A percentile compares a stretch with the other conserved stretches of the same genome.
These are phyloP conservation scores for Nothophytophthora sp. DNA, from an alignment of 352 stramenopile species.

Conservation along the genomic window DNA sequence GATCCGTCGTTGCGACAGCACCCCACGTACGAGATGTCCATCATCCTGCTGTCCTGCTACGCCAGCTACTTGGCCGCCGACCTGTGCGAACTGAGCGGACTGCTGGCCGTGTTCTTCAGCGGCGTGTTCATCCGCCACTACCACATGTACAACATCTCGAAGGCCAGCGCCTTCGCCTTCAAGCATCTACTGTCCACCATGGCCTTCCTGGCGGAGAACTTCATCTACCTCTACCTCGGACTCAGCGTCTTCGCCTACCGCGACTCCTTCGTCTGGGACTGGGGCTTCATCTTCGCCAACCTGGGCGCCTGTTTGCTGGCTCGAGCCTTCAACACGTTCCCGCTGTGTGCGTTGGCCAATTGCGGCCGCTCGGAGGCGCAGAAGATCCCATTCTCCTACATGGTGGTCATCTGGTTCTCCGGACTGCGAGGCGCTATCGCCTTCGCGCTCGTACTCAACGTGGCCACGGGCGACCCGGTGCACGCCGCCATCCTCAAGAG, in stretches of 20 bases:
- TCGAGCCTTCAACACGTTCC: conserved; percentile 71
- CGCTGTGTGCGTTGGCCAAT: conserved; percentile 67
- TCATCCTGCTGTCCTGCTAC: conserved; percentile 75
- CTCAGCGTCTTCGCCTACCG: conserved; percentile 72
- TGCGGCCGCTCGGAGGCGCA: conserved; percentile 26
- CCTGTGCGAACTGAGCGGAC: conserved; percentile 73
- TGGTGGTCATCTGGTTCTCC: conserved; percentile 92
- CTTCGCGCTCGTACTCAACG: conserved; percentile 88
- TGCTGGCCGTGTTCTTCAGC: conserved; percentile 93
- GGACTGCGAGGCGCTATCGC: conserved; percentile 93
- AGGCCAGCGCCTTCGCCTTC: conserved; percentile 54
- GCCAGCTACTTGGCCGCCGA: conserved; percentile 73
- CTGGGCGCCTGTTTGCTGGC: conserved; percentile 47
- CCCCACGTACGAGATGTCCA: conserved; percentile 74
- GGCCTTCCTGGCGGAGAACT: conserved; percentile 72
- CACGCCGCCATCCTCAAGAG: conserved; percentile 67
- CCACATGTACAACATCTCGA: conserved; percentile 72
- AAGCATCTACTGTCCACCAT: conserved; percentile 63
- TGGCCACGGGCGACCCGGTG: conserved; percentile 34
- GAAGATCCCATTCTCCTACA: conserved; percentile 63
- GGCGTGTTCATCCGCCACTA: conserved; percentile 79
- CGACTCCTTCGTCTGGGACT: conserved; percentile 65
- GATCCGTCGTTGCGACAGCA: conserved; percentile 48
- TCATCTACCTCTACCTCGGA: conserved; percentile 74
- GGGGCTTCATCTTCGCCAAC: conserved; percentile 62